Base-by-base conservation (phyloP, 768 basidiomycete species). In the Phanerodontia chrysosporium region DNA sequence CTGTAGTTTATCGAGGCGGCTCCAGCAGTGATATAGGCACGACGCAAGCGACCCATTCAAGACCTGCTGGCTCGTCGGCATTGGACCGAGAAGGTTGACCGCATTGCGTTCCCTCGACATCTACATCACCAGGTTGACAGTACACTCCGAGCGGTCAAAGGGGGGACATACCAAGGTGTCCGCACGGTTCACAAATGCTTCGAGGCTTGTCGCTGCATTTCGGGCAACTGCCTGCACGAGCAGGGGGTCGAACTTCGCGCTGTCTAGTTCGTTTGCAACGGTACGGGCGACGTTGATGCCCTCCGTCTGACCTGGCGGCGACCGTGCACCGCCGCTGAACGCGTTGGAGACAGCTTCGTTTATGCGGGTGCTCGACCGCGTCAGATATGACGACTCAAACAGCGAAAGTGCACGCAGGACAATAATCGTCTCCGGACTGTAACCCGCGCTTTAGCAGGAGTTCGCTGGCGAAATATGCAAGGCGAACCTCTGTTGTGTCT, bases 181-280 rank as follows among this genome's bases (percentile, higher is more conserved):
- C 1, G 83, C 72, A 58, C 87, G 80, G 6, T 79, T 76, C 22
- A 84, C 66, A 64, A 92, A 76, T 61, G 76, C 79, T n/a, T 94
- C 92, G 49, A 98, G 67, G 57, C 85, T 84, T 2, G 80, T 75
- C 10, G 79, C 79, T 0, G 83, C 85, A 67, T 84, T 87, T 70
- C 86, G 87, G 14, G 95, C 92, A 8, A 97, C 86, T 6, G 85
- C 79, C 59, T 80, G 82, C 12, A 92, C 84, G 14, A 99, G 76
- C 36, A 98, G 70, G 0, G 96, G 96, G 73, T 99, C 97, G 69
- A 96, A 97, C 61, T 87, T 81, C 14, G 93, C 93, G 1, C 92
- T 85, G 71, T 98, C 95, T 4, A 99, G 82, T 67, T 98, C 97
- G 70, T 98, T 98, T 27, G 85, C 83, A 22, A 95, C 78, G 1